phyloP scores from a whole-genome alignment of 164 flowering plant species.

The Chimonanthus praecox region DNA sequence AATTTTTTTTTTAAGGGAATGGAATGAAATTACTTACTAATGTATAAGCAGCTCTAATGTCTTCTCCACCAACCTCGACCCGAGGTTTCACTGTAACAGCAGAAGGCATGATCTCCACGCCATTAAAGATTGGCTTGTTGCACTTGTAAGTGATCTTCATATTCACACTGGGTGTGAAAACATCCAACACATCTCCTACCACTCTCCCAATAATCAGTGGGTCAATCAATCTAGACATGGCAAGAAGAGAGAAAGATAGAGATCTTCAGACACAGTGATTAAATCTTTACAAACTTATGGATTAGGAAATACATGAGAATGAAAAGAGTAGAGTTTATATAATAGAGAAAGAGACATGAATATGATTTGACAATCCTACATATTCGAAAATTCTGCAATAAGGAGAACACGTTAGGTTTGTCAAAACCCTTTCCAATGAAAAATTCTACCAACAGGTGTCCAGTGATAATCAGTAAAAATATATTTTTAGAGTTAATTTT shows the following conservation, averaged over 20 bases:
- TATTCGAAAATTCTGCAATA: slow-evolving; percentile 10
- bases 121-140: slow-evolving; percentile 56
- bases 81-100: slow-evolving; percentile 44
- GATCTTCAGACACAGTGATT: background rate
- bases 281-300: background rate
- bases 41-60: slow-evolving; percentile 71
- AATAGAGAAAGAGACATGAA: slow-evolving; percentile 17
- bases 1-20: background rate
- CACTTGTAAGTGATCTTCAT: slow-evolving; percentile 48
- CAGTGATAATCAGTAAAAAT: too few species aligned
- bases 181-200: slow-evolving; percentile 76
- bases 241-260: slow-evolving; percentile 5
- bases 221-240: slow-evolving; percentile 40
- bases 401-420: background rate
- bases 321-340: slow-evolving; percentile 20
- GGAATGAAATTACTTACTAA: slow-evolving; percentile 40
- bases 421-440: slow-evolving; percentile 6
- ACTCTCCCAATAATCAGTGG: slow-evolving; percentile 71
- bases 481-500: too few species aligned
- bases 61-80: slow-evolving; percentile 67
- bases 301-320: background rate
- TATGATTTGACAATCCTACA: slow-evolving; percentile 16
- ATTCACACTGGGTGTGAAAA: slow-evolving; percentile 45
- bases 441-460: too few species aligned
- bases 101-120: slow-evolving; percentile 70